Evolutionary conservation across 2,329 filamentous ascomycete species (phyloP).

Genomic region (Fusarium marasasianum): DNA sequence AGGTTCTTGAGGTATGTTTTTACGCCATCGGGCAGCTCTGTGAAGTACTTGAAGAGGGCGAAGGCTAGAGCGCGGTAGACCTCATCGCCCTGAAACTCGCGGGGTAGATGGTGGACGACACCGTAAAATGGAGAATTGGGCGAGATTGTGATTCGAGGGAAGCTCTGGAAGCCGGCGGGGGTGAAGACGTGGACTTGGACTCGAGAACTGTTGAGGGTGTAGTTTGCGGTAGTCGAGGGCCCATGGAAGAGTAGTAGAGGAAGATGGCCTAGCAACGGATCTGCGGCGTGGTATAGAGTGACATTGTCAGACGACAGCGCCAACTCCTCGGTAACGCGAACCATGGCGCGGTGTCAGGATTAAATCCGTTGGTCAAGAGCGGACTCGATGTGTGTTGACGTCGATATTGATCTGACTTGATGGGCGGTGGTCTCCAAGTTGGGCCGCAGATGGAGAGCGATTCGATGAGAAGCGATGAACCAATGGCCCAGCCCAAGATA

Average conservation of each 20-base stretch:
- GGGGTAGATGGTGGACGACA: constrained; percentile 88
- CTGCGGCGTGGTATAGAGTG: constrained; percentile 87
- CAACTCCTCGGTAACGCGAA: constrained; percentile 81
- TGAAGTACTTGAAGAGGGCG: constrained; percentile 92
- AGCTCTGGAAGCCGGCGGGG: constrained; percentile 87
- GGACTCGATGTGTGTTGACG: constrained; percentile 28
- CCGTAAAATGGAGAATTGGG: constrained; percentile 91
- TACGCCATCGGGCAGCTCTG: constrained; percentile 80
- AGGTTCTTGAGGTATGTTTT: constrained; percentile 74
- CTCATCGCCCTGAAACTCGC: constrained; percentile 96
- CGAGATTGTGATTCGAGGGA: constrained; percentile 89
- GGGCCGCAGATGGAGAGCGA: constrained; percentile 37
- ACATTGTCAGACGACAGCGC: constrained; percentile 83
- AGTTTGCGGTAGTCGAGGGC: constrained; percentile 87
- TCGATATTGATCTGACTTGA: constrained; percentile 13
- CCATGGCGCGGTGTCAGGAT: constrained; percentile 69
- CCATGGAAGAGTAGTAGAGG: constrained; percentile 93
- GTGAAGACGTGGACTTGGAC: constrained; percentile 95
- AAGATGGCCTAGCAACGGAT: constrained; percentile 82
- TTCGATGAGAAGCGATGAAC: constrained; percentile 17
- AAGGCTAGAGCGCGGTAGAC: constrained; percentile 91
- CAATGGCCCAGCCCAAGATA: neutral
- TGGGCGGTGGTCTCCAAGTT: constrained; percentile 36
- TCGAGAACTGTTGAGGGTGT: constrained; percentile 86
- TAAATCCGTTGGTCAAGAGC: constrained; percentile 28